Base-by-base conservation (phyloP, 176 grass and related monocot genomes). In the Panicum miliaceum region DNA sequence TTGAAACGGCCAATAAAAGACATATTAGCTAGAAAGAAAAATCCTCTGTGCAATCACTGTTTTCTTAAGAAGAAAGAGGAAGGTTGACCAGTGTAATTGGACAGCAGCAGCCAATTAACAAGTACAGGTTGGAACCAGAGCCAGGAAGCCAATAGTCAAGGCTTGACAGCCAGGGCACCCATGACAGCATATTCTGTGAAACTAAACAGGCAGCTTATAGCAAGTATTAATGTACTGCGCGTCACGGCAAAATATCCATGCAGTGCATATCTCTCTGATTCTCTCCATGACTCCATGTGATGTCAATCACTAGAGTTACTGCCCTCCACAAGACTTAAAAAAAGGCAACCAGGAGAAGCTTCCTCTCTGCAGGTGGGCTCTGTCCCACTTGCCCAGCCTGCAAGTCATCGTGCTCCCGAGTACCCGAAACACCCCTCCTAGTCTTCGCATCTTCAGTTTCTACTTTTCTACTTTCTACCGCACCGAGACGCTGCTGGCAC, bases 61-160 rank as follows among this genome's bases (percentile, higher is more conserved):
- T 90, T 36, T 12, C n/a, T 46, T 19, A 23, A 50, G 40, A 59
- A 51, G 48, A 23, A 73, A 42, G n/a, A 35, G n/a, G 34, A 52
- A 62, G 26, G 67, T 79, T 83, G 80, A 84, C 80, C 74, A 12
- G 47, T 68, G 41, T 34, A 68, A 74, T 41, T 50, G 67, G 60
- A n/a, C n/a, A n/a, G 76, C 4, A 43, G 23, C 51, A 51, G 43
- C 10, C 32, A 74, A n/a, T 19, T 20, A 15, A 52, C 8, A 82
- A 27, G 23, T 13, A 58, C 76, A 81, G 66, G 64, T 56, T 36
- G 27, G 19, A 52, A 75, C 50, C 69, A 50, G 66, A 15, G 61
- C 23, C 25, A 70, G 34, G 43, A 63, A 78, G 62, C 29, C 68
- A n/a, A 53, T 69, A 35, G 77, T 81, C 63, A 81, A 76, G 60